Percentiles rank a stretch among this genome's conserved stretches.
phyloP scores from a whole-genome alignment of 179 eudicot species.

The Patellifolia procumbens region DNA sequence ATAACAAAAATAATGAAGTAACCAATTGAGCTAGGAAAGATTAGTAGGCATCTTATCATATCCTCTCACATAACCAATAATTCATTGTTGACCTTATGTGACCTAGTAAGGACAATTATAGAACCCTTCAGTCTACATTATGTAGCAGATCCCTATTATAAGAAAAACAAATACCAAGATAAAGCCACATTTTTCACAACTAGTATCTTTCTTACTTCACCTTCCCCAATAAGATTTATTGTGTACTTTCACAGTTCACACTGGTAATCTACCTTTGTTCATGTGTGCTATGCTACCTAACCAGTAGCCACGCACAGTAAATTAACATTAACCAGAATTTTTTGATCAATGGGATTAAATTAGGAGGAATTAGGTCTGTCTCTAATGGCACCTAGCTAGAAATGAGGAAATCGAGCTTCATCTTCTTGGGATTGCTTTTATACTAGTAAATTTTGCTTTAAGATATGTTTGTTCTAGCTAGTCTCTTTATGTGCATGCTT shows the following conservation, averaged over 20 bases:
- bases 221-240: slow-evolving; percentile 5
- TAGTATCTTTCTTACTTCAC: slow-evolving; percentile 11
- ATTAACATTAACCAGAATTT: slow-evolving; percentile 14
- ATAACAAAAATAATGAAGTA: neutral
- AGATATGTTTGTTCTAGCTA: neutral
- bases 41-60: neutral
- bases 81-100: slow-evolving; percentile 15
- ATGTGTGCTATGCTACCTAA: neutral
- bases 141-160: slow-evolving; percentile 24
- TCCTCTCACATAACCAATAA: slow-evolving; percentile 1
- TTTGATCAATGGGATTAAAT: slow-evolving; percentile 13
- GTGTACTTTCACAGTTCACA: slow-evolving; percentile 22
- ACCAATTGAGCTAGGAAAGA: neutral
- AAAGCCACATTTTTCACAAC: neutral
- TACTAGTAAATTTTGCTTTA: neutral
- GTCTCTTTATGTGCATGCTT: neutral
- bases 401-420: slow-evolving; percentile 30
- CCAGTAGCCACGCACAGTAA: neutral
- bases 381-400: slow-evolving; percentile 5
- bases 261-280: slow-evolving; percentile 8
- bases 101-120: slow-evolving; percentile 9
- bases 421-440: slow-evolving; percentile 23
- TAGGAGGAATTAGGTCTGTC: slow-evolving; percentile 18
- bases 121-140: neutral
- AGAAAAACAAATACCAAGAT: slow-evolving; percentile 21